Evolutionary conservation across 2,329 filamentous ascomycete species (phyloP).

Genomic region (Zymoseptoria tritici): DNA sequence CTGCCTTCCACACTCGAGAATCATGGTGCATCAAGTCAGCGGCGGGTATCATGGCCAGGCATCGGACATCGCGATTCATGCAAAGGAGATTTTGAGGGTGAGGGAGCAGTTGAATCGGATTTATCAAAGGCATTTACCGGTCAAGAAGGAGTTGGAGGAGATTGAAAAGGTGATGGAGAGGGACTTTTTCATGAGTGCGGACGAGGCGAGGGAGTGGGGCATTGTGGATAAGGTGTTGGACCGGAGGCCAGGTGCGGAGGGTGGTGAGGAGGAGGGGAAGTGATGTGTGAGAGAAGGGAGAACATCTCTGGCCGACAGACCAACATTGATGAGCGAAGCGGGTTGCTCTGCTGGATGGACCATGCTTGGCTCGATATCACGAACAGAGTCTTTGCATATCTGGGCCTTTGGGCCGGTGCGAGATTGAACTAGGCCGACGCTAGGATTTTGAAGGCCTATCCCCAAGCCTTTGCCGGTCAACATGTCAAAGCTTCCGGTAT

Average conservation of each 20-base stretch:
- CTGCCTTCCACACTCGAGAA: conserved; percentile 82
- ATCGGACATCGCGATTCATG: conserved; percentile 88
- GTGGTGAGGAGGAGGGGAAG: neutral
- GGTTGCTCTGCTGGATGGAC: too few species aligned
- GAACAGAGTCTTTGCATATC: too few species aligned
- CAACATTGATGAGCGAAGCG: neutral
- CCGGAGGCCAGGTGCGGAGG: conserved; percentile 38
- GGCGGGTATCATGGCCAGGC: conserved; percentile 64
- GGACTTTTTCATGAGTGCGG: conserved; percentile 85
- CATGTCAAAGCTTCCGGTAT: too few species aligned
- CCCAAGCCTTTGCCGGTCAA: too few species aligned
- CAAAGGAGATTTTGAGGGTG: conserved; percentile 88
- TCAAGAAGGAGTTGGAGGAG: conserved; percentile 70
- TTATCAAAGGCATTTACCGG: conserved; percentile 75
- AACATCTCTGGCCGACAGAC: neutral
- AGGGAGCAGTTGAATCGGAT: conserved; percentile 83
- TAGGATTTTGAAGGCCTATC: too few species aligned
- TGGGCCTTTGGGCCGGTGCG: too few species aligned
- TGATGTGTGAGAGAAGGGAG: neutral
- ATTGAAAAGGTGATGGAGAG: conserved; percentile 95
- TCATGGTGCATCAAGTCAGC: conserved; percentile 96
- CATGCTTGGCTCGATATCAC: too few species aligned
- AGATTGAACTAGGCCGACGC: too few species aligned
- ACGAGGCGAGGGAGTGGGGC: conserved; percentile 82
- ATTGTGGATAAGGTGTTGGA: conserved; percentile 85